Base-by-base conservation (phyloP, 2,329 filamentous ascomycete species). In the Pseudocercospora musae region DNA sequence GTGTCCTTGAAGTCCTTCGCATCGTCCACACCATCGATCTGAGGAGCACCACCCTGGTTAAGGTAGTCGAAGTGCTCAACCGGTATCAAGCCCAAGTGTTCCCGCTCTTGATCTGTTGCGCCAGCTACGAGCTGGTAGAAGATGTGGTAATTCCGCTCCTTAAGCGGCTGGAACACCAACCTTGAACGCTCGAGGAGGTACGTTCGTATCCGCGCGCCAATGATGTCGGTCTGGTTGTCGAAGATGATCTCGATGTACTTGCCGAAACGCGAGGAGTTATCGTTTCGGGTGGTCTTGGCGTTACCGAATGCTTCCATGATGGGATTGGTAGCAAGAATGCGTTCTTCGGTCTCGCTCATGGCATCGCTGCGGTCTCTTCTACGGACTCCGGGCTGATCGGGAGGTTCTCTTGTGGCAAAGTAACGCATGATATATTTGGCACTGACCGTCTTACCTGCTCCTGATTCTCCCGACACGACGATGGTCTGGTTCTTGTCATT, bases 171-270 rank as follows among this genome's bases (percentile, higher is more conserved):
- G 78, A 98, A 99, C 18, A 98, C 95, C 72, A 99, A 82, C 80
- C 95, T 89, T 65, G 95, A 98, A 64, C 95, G 90, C 78, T 99
- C 95, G 49, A 99, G 83, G 69, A 99, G 83, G 74, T 99, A 99
- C 60, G 93, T 97, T 71, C 95, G 86, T 74, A 99, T 99, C 81
- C 96, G 96, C 60, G 95, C 95, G 70, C 95, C 95, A 74, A 98
- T 97, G 72, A 99, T 99, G 76, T 96, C 95, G 66, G 92, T 96
- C 73, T 89, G 86, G 66, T 91, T 87, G 79, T 98, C 93, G 78
- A 99, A 99, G 92, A 98, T 94, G 76, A 99, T 99, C 81, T 99
- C 95, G 72, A 99, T 98, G 78, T 99, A 99, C 83, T 99, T 99
- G 77, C 95, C 95, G 78, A 99, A 99, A 73, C 95, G 87, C 46